Conservation (phyloP, 2,329 filamentous ascomycete species). For the Teratosphaeria viscida region DNA sequence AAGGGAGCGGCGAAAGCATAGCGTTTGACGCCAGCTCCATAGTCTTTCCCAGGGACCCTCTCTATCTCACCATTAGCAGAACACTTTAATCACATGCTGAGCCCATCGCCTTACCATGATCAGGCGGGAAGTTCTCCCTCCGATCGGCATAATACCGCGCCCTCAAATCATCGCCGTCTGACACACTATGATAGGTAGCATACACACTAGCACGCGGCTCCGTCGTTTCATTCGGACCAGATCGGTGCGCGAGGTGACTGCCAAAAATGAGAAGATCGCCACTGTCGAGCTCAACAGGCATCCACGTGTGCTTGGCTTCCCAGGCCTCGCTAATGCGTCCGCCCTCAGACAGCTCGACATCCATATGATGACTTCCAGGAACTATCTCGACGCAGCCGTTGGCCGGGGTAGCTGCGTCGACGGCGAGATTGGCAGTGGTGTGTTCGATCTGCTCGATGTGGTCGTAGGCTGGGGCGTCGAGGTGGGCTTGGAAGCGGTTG, state of each 20-base stretch:
- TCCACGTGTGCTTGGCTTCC: slow-evolving; percentile 27
- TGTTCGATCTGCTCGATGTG: slow-evolving; percentile 34
- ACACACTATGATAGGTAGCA: neutral
- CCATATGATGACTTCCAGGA: slow-evolving; percentile 9
- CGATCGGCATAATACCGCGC: neutral
- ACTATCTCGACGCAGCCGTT: slow-evolving; percentile 35
- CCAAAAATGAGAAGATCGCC: slow-evolving; percentile 32
- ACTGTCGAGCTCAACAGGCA: slow-evolving; percentile 24
- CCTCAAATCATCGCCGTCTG: neutral
- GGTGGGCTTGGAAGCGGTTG: slow-evolving; percentile 31
- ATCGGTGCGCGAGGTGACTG: slow-evolving; percentile 31
- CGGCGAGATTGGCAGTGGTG: slow-evolving; percentile 30
- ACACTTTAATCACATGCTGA: neutral
- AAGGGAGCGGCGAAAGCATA: neutral
- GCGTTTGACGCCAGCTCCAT: neutral
- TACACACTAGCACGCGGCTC: neutral
- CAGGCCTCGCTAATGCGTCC: slow-evolving; percentile 28
- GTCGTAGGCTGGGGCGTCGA: slow-evolving; percentile 34
- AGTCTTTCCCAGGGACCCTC: neutral
- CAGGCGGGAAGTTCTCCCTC: neutral
- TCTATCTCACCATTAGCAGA: neutral
- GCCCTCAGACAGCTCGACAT: slow-evolving; percentile 25
- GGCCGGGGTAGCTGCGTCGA: slow-evolving; percentile 26
- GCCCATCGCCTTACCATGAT: neutral
- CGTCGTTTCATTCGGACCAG: slow-evolving; percentile 25